Percentiles rank a stretch among this genome's conserved stretches.
Conservation (phyloP, 129 eudicot species). For the Pittosporum tobira region DNA sequence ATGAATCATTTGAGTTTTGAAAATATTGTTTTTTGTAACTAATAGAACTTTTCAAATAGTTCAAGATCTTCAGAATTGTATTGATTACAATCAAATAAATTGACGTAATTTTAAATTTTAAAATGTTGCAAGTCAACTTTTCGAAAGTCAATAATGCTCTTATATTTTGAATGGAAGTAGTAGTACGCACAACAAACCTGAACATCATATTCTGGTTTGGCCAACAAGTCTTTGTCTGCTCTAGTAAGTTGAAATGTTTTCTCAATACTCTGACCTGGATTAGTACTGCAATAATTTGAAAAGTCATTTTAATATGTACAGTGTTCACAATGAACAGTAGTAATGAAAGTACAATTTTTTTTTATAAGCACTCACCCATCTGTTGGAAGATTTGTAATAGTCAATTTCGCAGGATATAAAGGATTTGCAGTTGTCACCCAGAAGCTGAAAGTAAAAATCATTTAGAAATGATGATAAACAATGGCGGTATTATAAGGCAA, state of each 20-base stretch:
- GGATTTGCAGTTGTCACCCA: slow-evolving; percentile 70
- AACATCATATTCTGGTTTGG: slow-evolving; percentile 36
- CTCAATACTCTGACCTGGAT: slow-evolving; percentile 32
- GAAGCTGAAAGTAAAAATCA: slow-evolving; percentile 48
- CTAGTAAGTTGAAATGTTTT: slow-evolving; percentile 40
- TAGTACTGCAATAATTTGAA: slow-evolving; percentile 29
- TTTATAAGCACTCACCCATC: slow-evolving; percentile 80
- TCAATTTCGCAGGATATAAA: slow-evolving; percentile 66
- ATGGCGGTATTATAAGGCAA: too few relatives aligned
- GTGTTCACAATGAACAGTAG: neutral
- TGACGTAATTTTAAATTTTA: too few relatives aligned
- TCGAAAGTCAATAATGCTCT: too few relatives aligned
- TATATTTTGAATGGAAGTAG: too few relatives aligned
- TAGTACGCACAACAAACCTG: slow-evolving; percentile 57
- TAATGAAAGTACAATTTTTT: neutral
- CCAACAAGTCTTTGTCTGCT: slow-evolving; percentile 35
- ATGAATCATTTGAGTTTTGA: too few relatives aligned
- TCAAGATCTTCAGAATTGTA: too few relatives aligned
- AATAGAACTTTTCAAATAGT: too few relatives aligned
- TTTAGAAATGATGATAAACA: neutral
- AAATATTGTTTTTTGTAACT: too few relatives aligned
- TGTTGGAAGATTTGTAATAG: slow-evolving; percentile 52
- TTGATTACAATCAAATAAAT: too few relatives aligned
- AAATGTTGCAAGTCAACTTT: too few relatives aligned
- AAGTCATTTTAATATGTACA: too few relatives aligned